Base-by-base conservation (phyloP, 257 asterid genomes). In the Salvia rosmarinus region DNA sequence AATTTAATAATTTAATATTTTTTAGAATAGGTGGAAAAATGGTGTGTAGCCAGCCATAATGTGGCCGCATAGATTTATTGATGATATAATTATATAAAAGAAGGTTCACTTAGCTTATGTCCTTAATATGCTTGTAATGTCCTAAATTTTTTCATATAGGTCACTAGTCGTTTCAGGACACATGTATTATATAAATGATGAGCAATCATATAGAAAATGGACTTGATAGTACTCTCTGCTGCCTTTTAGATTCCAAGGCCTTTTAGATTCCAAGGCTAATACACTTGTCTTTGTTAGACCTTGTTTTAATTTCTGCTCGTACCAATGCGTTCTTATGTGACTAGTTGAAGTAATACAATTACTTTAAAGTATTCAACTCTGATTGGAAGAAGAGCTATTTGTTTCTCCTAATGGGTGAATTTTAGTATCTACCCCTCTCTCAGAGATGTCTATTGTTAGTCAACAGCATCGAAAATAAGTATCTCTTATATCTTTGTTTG, bases 141-240 rank as follows among this genome's bases (percentile, higher is more conserved):
- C 50, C 28, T 52, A 34, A 20, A 64, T 16, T 49, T 9, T 46
- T 47, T 49, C 46, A 50, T 7, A 9, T 59, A 49, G 37, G 50
- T 58, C 20, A 19, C 21, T 66, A 46, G 43, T 34, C 42, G 37
- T 34, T 30, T 30, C 14, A 71, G 20, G 46, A 42, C 25, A 9
- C 4, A 6, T 6, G 66, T 2, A 40, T 13, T 25, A 16, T 52
- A 10, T 54, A 4, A 73, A 40, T 42, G 50, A n/a, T 28, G 67
- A 13, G 17, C 52, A 44, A 43, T 20, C n/a, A 0, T 30, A 39
- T 12, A 8, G 55, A 51, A 59, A 70, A 9, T 61, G 47, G 50
- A 61, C 42, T 35, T 39, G 35, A 8, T 50, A 75, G 55, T 42
- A 34, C 60, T 57, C 44, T 43, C 9, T 16, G 35, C 66, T 25